These are phyloP conservation scores for Ajuga chamaepitys DNA, from an alignment of 257 asterid genomes.

Conservation along the genomic window DNA sequence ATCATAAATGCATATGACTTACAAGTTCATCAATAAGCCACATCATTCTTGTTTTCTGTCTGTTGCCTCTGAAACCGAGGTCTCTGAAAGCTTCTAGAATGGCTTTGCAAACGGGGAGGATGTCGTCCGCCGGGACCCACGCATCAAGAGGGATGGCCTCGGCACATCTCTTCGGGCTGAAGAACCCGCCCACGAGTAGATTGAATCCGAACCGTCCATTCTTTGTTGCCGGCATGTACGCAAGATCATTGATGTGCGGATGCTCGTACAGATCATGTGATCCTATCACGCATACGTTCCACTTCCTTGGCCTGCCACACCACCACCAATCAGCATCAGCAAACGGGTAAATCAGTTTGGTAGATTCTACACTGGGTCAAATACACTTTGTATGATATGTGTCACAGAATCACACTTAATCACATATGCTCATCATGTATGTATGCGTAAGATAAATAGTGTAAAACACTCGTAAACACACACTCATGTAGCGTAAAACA, in stretches of 20 bases:
- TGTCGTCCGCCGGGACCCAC: constrained; percentile 92
- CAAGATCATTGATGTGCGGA: constrained; percentile 95
- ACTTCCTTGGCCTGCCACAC: constrained; percentile 84
- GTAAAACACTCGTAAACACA: no score
- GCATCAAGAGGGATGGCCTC: constrained; percentile 97
- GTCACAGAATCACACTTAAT: no score
- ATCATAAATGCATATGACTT: no score
- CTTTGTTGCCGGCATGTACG: constrained; percentile 85
- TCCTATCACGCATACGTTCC: constrained; percentile 94
- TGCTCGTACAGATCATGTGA: constrained; percentile 96
- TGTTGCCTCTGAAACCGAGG: constrained; percentile 80
- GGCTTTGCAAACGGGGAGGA: constrained; percentile 72
- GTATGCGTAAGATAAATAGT: no score
- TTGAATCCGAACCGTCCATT: constrained; percentile 81
- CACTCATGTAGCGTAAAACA: no score
- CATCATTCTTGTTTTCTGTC: constrained; percentile 98
- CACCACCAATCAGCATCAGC: not conserved
- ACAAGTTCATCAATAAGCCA: constrained; percentile 98
- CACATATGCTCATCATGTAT: not conserved
- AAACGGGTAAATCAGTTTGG: not conserved
- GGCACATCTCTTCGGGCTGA: constrained; percentile 84
- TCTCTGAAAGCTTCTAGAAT: constrained; percentile 82
- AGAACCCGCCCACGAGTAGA: constrained; percentile 91
- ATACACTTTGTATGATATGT: no score
- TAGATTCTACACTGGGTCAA: no score